phyloP scores from a whole-genome alignment of 2,329 filamentous ascomycete genomes.

The Sphaceloma murrayae region DNA sequence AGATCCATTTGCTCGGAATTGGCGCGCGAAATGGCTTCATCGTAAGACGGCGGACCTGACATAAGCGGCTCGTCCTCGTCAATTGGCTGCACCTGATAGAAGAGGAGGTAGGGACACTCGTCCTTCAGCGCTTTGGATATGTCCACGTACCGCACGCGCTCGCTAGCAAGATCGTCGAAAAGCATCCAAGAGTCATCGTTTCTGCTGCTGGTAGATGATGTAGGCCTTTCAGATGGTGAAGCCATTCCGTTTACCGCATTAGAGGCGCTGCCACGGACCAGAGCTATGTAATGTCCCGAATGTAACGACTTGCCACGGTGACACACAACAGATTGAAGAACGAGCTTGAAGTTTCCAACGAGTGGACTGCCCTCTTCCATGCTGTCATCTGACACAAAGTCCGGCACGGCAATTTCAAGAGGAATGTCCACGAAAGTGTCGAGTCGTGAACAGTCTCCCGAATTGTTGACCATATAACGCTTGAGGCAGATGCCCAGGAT shows the following conservation, averaged over 20 bases:
- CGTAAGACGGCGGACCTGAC: slow-evolving; percentile 24
- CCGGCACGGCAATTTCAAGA: slow-evolving; percentile 68
- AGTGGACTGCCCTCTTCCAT: slow-evolving; percentile 57
- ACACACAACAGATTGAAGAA: slow-evolving; percentile 83
- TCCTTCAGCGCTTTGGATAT: slow-evolving; percentile 66
- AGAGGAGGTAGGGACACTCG: slow-evolving; percentile 90
- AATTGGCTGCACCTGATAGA: slow-evolving; percentile 89
- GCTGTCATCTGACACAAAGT: slow-evolving; percentile 78
- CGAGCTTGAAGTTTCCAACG: slow-evolving; percentile 84
- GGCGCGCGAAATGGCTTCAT: slow-evolving; percentile 22
- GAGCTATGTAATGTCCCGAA: slow-evolving; percentile 83
- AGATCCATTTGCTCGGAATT: slow-evolving; percentile 17
- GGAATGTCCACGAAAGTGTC: slow-evolving; percentile 88
- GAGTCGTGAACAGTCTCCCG: slow-evolving; percentile 59
- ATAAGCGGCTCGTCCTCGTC: slow-evolving; percentile 47
- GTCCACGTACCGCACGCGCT: slow-evolving; percentile 65
- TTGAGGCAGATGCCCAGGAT: slow-evolving; percentile 90
- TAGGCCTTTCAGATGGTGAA: slow-evolving; percentile 31
- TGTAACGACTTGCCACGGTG: slow-evolving; percentile 78
- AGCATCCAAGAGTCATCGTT: slow-evolving; percentile 70
- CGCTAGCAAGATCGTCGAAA: slow-evolving; percentile 75
- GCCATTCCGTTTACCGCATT: slow-evolving; percentile 25
- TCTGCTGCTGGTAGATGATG: slow-evolving; percentile 32
- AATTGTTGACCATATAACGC: slow-evolving; percentile 66
- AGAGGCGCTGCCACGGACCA: slow-evolving; percentile 62